A percentile compares a stretch with the other conserved stretches of the same genome.
phyloP scores from a whole-genome alignment of 768 basidiomycete species.

The Lepiota brunneoincarnata region DNA sequence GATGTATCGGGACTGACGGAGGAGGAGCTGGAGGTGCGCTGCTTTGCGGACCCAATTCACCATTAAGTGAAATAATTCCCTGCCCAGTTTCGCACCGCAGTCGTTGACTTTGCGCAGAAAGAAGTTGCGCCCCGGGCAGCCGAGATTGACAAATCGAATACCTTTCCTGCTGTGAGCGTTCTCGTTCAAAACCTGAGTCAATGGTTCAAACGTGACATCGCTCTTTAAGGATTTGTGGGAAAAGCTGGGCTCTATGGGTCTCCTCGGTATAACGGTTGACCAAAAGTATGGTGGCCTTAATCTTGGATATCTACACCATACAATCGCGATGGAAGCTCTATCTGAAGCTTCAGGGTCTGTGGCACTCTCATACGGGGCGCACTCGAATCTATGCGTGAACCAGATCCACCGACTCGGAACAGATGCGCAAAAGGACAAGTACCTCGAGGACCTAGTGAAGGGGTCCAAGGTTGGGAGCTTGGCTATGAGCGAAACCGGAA shows the following conservation, averaged over 20 bases:
- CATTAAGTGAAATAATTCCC: neutral
- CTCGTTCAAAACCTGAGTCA: neutral
- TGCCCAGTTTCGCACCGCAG: constrained; percentile 74
- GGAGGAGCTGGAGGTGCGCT: constrained; percentile 73
- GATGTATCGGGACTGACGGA: constrained; percentile 76
- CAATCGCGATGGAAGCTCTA: constrained; percentile 92
- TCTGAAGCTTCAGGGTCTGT: constrained; percentile 90
- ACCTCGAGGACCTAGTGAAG: constrained; percentile 75
- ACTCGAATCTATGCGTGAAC: constrained; percentile 87
- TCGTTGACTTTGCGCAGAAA: constrained; percentile 74
- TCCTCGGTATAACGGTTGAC: constrained; percentile 83
- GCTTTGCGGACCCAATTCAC: neutral
- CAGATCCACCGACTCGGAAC: constrained; percentile 87
- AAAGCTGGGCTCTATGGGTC: constrained; percentile 89
- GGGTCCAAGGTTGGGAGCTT: constrained; percentile 86
- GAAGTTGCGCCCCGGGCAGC: constrained; percentile 86
- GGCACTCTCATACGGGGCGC: constrained; percentile 88
- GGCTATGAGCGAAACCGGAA: constrained; percentile 92
- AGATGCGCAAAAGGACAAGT: constrained; percentile 77
- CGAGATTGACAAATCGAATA: constrained; percentile 84
- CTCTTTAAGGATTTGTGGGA: constrained; percentile 73
- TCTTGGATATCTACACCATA: constrained; percentile 84
- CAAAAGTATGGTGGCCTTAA: constrained; percentile 80
- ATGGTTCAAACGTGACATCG: constrained; percentile 9
- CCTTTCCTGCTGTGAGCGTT: constrained; percentile 63